These are phyloP conservation scores for Domatiomyces catenatus DNA, from an alignment of 2,329 filamentous ascomycete genomes.

Conservation along the genomic window DNA sequence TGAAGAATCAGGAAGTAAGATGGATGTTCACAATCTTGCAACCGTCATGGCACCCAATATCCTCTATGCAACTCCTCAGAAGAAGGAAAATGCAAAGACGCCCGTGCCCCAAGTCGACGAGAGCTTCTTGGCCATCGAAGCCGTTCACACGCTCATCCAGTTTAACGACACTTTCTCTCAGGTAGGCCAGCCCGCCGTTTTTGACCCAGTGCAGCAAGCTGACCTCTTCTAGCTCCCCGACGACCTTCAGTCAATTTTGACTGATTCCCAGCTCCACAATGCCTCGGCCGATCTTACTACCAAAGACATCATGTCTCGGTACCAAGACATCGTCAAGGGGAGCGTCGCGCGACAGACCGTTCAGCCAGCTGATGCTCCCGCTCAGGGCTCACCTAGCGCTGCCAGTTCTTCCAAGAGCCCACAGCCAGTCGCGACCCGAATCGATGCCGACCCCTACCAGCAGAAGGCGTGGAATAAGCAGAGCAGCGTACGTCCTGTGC, in stretches of 20 bases:
- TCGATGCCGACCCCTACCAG: constrained; percentile 74
- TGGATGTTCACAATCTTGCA: constrained; percentile 94
- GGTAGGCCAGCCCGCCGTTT: constrained; percentile 43
- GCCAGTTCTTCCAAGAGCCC: constrained; percentile 22
- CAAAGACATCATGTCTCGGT: constrained; percentile 90
- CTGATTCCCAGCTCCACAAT: constrained; percentile 68
- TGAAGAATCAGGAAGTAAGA: constrained; percentile 93
- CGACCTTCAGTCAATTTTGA: constrained; percentile 72
- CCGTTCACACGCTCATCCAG: constrained; percentile 77
- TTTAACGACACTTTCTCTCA: constrained; percentile 95
- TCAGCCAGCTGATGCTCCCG: constrained; percentile 41
- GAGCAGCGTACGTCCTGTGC: constrained; percentile 63
- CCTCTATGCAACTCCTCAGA: constrained; percentile 47
- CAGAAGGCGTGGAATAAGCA: constrained; percentile 62
- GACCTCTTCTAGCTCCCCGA: constrained; percentile 58
- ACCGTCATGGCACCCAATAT: constrained; percentile 97
- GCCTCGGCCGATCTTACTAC: constrained; percentile 77
- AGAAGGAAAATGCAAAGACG: constrained; percentile 28
- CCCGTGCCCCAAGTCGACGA: constrained; percentile 64
- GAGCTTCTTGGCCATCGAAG: constrained; percentile 84
- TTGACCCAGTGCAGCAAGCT: constrained; percentile 2
- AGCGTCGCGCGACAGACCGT: constrained; percentile 35
- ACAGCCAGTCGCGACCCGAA: constrained; percentile 40
- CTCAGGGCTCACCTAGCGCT: constrained; percentile 27
- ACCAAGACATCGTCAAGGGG: constrained; percentile 63